These are phyloP conservation scores for Persicaria tinctoria DNA, from an alignment of 148 eudicot genomes.

Conservation along the genomic window DNA sequence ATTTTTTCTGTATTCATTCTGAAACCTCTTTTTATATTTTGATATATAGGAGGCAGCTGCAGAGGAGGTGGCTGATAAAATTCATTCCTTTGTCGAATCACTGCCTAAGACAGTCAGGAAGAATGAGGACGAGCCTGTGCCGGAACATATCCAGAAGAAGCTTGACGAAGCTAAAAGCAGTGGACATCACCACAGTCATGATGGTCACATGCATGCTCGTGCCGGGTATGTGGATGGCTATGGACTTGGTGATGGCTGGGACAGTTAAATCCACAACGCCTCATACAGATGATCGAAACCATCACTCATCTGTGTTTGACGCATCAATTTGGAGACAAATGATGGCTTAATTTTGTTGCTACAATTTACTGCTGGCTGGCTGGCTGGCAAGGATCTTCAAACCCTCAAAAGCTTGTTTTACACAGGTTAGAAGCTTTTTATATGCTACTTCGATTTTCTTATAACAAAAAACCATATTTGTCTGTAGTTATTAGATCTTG, in stretches of 20 bases:
- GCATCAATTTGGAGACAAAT: neutral
- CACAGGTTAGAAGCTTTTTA: neutral
- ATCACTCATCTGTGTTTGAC: neutral
- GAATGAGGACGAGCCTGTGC: slow-evolving; percentile 46
- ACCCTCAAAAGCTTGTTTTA: neutral
- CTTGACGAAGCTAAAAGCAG: slow-evolving; percentile 38
- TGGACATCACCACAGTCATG: slow-evolving; percentile 26
- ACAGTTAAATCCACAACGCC: neutral
- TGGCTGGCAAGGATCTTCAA: too few species aligned
- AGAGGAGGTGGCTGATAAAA: slow-evolving; percentile 56
- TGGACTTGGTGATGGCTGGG: slow-evolving; percentile 24
- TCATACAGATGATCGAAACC: too few species aligned
- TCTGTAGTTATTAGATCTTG: neutral
- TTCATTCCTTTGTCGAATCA: slow-evolving; percentile 53
- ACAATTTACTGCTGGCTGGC: too few species aligned
- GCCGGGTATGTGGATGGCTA: slow-evolving; percentile 19
- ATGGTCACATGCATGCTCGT: slow-evolving; percentile 22
- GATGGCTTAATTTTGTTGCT: neutral
- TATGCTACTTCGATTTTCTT: neutral
- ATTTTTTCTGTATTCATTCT: neutral
- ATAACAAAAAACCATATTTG: neutral
- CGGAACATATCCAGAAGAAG: slow-evolving; percentile 52
- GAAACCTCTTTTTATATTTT: neutral
- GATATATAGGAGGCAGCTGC: slow-evolving; percentile 55
- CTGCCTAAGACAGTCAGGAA: slow-evolving; percentile 54